Evolutionary conservation across 805 yeast genomes (phyloP), one percentile per base, ranked within the genome.

Genomic region (Starmera quercuum): DNA sequence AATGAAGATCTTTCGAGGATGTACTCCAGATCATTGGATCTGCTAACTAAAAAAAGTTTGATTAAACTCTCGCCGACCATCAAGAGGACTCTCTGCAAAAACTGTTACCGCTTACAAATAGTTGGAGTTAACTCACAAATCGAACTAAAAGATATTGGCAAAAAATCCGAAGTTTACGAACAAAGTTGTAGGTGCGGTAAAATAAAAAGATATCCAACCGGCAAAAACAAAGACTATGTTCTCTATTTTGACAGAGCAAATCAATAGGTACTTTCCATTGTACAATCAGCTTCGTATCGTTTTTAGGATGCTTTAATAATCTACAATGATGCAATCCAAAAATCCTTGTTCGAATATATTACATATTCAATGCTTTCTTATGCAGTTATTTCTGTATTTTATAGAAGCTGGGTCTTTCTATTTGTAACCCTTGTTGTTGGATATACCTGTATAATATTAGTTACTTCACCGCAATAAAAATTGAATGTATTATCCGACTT

Each of bases 11-110:
- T 85, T n/a, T 68, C 84, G 0, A 58, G 85, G 32, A 61, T 65
- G 34, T 76, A 76, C 47, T 56, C 71, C 15, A 62, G 71, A 32
- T 72, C 71, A 25, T 57, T 81, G 56, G 77, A 71, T 35, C 46
- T 72, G 7, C 79, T 83, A 7, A 70, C 84, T 7, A 78, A 80
- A 49, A 81, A 78, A 47, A 71, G 77, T 2, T 88, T 83, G 13
- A 51, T 78, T 15, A 71, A 79, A 40, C 51, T 81, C 20, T 68
- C 81, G 26, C 87, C 88, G 1, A 56, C 58, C 23, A 42, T 85
- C 9, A 86, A 86, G 54, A 63, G 95, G 43, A 64, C 70, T 0
- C 49, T 78, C 12, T 86, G 95, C 56, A 84, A 83, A 45, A 59
- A 58, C 24, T 86, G 95, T 54, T 57, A 69, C 29, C 53, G 75